Evolutionary conservation across 2,329 filamentous ascomycete genomes (phyloP), one percentile per base, ranked within the genome.

Genomic region (Myriosclerotinia curreyana): DNA sequence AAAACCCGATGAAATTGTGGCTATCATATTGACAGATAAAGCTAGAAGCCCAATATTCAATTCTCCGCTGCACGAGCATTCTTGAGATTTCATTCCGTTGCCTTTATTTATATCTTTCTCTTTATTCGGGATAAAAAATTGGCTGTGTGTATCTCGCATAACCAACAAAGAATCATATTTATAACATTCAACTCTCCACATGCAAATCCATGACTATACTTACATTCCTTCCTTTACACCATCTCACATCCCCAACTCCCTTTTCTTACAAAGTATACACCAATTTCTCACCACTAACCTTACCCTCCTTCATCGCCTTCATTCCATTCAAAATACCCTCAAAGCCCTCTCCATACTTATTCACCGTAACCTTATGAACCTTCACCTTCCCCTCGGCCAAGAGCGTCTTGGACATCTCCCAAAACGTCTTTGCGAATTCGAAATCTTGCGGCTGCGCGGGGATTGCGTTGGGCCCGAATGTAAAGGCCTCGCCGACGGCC

Each of bases 221-320:
- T 14, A 25, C 7, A 25, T 48, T 12, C 8, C 20, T 22, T 36
- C 14, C 25, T 36, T 36, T n/a, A 31, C 25, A 14, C 5, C n/a
- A 12, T 28, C 31, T 5, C 9, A 28, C 11, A 20, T n/a, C 6
- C 20, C 31, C 2, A 25, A 17, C 4, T 36, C 5, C 11, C 34
- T 31, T 9, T 20, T 22, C 7, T 61, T 69, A 78, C 66, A 78
- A 62, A 11, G 76, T 78, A 67, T 79, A 80, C 1, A 81, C 79
- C 58, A 81, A 70, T 74, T 81, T 81, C 25, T 75, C 74, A 9
- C 75, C 79, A 61, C 77, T 79, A 34, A 80, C 71, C 64, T 72
- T 70, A 0, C 72, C 70, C 42, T 68, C 55, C 50, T 64, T 69
- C 70, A 74, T 65, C 11, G 65, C 64, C 15, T 72, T 50, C 68